phyloP scores from a whole-genome alignment of 2,329 filamentous ascomycete species.

The Phialophora chinensis region DNA sequence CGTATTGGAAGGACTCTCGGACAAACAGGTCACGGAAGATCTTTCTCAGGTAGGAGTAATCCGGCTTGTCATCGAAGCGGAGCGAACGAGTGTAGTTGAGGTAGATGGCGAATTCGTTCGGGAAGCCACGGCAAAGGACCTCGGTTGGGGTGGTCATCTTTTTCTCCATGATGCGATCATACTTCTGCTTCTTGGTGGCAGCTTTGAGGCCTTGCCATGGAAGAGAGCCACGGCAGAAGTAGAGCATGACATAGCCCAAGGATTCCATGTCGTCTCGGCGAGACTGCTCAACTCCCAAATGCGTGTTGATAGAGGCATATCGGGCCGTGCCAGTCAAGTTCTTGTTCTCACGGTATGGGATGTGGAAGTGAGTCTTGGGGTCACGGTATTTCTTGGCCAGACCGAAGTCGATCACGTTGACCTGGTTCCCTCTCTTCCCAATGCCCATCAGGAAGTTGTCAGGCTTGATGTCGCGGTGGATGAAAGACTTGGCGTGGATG shows the following conservation, averaged over 20 bases:
- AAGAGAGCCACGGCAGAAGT: conserved; percentile 98
- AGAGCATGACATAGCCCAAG: conserved; percentile 98
- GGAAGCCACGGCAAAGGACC: conserved; percentile 97
- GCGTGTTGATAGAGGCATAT: conserved; percentile 98
- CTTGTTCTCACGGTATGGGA: conserved; percentile 99
- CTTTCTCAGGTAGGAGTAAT: conserved; percentile 99
- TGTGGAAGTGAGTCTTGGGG: conserved; percentile 99
- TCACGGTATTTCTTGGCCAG: conserved; percentile 99
- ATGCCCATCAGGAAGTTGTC: conserved; percentile 99
- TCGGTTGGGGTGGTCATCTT: conserved; percentile 99
- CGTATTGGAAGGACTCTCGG: conserved; percentile 98
- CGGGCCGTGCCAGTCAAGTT: conserved; percentile 98
- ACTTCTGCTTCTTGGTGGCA: conserved; percentile 96
- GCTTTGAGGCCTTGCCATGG: conserved; percentile 89
- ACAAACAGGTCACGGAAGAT: conserved; percentile 99
- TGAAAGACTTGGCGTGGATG: conserved; percentile 99
- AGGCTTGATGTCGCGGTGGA: conserved; percentile 99
- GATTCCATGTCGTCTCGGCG: conserved; percentile 99
- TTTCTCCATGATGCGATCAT: conserved; percentile 99
- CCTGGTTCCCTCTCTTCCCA: conserved; percentile 98
- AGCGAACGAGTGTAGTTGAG: conserved; percentile 98
- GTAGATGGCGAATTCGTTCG: conserved; percentile 99
- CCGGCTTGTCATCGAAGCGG: conserved; percentile 98
- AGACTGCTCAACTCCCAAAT: conserved; percentile 97
- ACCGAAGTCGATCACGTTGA: conserved; percentile 99